Conservation (phyloP, 1,139 yeast genomes). For the Arxiozyma slooffiae region DNA sequence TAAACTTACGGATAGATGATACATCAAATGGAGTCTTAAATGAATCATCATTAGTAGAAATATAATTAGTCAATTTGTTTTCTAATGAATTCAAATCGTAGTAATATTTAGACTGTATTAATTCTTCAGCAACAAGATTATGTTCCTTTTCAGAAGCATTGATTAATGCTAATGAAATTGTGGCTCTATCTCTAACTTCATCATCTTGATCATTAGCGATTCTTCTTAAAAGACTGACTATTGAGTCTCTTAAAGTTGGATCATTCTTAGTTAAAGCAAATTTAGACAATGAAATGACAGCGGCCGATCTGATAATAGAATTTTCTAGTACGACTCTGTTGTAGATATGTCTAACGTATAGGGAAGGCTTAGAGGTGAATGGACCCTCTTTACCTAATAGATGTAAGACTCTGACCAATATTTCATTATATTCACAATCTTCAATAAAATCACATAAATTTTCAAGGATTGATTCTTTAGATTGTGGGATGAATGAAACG, state of each 20-base stretch:
- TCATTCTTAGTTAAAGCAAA: constrained; percentile 73
- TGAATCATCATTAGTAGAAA: constrained; percentile 50
- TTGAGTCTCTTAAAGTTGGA: constrained; percentile 54
- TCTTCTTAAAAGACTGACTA: constrained; percentile 66
- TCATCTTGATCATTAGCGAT: constrained; percentile 80
- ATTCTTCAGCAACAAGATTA: constrained; percentile 33
- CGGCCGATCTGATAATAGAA: constrained; percentile 90
- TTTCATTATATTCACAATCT: constrained; percentile 93
- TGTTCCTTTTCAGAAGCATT: constrained; percentile 38
- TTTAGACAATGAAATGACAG: constrained; percentile 84
- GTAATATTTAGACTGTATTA: constrained; percentile 57
- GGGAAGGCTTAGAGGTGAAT: constrained; percentile 70
- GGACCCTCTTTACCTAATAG: constrained; percentile 94
- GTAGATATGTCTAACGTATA: constrained; percentile 90
- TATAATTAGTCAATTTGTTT: constrained; percentile 61
- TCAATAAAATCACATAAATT: constrained; percentile 93
- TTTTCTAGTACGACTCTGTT: constrained; percentile 94
- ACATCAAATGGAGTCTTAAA: constrained; percentile 65
- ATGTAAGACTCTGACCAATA: constrained; percentile 83
- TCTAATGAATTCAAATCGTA: constrained; percentile 74
- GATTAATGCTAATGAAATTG: constrained; percentile 66
- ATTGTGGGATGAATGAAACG: constrained; percentile 76
- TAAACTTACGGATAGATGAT: constrained; percentile 42
- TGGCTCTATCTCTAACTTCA: constrained; percentile 97
- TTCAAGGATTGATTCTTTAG: constrained; percentile 78